These are phyloP conservation scores for Penstemon newberryi DNA, from an alignment of 257 asterid genomes.

Conservation along the genomic window DNA sequence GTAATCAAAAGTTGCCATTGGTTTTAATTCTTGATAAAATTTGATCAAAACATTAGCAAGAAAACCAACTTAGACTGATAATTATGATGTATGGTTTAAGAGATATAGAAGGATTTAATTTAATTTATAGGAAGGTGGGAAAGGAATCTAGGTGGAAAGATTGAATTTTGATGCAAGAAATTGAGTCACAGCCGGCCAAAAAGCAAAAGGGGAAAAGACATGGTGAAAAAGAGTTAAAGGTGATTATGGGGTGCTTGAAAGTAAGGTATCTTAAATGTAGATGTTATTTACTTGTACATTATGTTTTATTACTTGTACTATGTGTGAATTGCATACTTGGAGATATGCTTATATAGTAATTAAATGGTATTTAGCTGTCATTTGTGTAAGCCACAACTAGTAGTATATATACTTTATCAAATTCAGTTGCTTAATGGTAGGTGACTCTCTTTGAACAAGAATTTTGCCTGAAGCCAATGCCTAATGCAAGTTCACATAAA, in stretches of 20 bases:
- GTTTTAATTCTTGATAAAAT: conserved; percentile 27
- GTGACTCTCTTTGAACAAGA: too few relatives aligned
- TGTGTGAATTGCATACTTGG: conserved; percentile 5
- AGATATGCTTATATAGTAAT: neutral
- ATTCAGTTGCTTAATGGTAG: too few relatives aligned
- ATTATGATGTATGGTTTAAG: conserved; percentile 10
- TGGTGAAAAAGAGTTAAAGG: conserved; percentile 12
- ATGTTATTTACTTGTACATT: conserved; percentile 1
- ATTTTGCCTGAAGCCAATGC: too few relatives aligned
- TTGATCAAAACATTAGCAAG: neutral
- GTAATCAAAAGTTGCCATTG: conserved; percentile 44
- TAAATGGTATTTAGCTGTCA: conserved; percentile 20
- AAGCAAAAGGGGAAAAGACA: conserved; percentile 36
- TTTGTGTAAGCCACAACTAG: neutral
- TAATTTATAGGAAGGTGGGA: conserved; percentile 20
- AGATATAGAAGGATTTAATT: conserved; percentile 27
- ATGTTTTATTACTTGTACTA: too few relatives aligned
- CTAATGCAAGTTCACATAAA: too few relatives aligned
- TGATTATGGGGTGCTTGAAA: conserved; percentile 29
- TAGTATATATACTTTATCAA: too few relatives aligned
- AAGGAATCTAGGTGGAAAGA: conserved; percentile 56
- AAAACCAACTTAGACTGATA: conserved; percentile 28
- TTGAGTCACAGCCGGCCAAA: conserved; percentile 63
- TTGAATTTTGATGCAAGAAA: conserved; percentile 36
- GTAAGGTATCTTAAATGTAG: conserved; percentile 33